Percentiles rank a stretch among this genome's conserved stretches.
phyloP scores from a whole-genome alignment of 257 asterid genomes.

The Sherardia arvensis region DNA sequence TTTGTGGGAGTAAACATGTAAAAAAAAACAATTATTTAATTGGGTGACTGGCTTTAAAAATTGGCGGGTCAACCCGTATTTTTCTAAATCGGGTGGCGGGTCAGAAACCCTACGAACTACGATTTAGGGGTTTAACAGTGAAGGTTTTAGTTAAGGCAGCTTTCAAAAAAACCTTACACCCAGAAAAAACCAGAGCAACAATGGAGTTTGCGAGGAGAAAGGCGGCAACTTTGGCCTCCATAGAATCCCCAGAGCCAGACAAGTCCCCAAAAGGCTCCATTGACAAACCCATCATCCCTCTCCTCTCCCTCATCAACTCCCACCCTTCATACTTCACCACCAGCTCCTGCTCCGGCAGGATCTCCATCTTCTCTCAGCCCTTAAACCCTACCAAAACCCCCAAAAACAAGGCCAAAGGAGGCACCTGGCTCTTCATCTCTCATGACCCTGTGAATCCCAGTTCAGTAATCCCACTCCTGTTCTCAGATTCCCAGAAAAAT shows the following conservation, averaged over 20 bases:
- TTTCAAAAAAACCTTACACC: neutral
- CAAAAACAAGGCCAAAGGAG: slow-evolving; percentile 83
- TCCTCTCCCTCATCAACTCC: slow-evolving; percentile 55
- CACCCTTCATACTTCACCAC: slow-evolving; percentile 91
- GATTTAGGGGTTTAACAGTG: neutral
- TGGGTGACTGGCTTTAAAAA: too few species aligned
- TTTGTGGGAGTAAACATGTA: too few species aligned
- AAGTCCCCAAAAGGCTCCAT: slow-evolving; percentile 84
- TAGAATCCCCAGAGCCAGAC: slow-evolving; percentile 66
- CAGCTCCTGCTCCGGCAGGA: slow-evolving; percentile 97
- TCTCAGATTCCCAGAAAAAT: slow-evolving; percentile 16
- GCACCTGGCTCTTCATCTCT: slow-evolving; percentile 80
- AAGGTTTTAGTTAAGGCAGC: neutral
- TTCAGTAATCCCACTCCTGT: slow-evolving; percentile 39
- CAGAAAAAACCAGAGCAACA: neutral
- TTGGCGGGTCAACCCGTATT: too few species aligned
- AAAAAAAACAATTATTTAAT: too few species aligned
- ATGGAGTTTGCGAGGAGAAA: slow-evolving; percentile 84
- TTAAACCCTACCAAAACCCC: slow-evolving; percentile 17
- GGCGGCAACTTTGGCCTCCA: slow-evolving; percentile 51
- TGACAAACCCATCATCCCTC: slow-evolving; percentile 71
- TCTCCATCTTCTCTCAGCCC: slow-evolving; percentile 77
- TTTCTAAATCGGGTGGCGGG: neutral
- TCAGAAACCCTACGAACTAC: neutral
- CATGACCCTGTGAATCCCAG: slow-evolving; percentile 53